A percentile compares a stretch with the other conserved stretches of the same genome.
These are phyloP conservation scores for Phaseolus coccineus DNA, from an alignment of 331 rosid species.

Conservation along the genomic window DNA sequence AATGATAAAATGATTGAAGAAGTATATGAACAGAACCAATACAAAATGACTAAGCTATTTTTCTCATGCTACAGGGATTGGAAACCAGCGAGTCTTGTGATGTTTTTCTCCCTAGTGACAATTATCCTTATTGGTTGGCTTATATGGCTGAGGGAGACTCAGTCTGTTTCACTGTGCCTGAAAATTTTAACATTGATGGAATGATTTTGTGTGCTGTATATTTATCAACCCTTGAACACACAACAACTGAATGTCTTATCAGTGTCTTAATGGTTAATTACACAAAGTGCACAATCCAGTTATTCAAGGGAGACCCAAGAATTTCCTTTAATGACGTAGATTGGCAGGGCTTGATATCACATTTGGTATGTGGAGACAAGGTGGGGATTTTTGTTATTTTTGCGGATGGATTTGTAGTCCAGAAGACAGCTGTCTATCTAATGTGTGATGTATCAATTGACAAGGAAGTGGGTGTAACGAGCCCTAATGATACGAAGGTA, in stretches of 20 bases:
- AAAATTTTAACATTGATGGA: neutral
- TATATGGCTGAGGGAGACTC: neutral
- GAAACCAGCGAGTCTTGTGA: neutral
- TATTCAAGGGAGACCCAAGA: neutral
- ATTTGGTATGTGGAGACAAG: slow-evolving; percentile 18
- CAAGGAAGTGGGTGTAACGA: neutral
- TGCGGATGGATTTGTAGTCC: neutral
- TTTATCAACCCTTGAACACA: neutral
- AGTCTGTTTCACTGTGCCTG: neutral
- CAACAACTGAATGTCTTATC: neutral
- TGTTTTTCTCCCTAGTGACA: neutral
- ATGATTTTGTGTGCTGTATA: slow-evolving; percentile 21
- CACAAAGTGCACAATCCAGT: slow-evolving; percentile 30
- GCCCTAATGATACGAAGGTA: too few species aligned
- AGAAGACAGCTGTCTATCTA: neutral
- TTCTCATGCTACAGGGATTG: slow-evolving; percentile 16
- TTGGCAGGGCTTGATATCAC: slow-evolving; percentile 3
- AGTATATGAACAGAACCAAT: neutral
- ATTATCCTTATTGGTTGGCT: slow-evolving; percentile 24
- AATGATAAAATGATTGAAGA: neutral
- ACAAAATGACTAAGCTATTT: neutral
- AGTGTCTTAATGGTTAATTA: slow-evolving; percentile 6
- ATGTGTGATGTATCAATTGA: neutral
- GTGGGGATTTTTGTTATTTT: slow-evolving; percentile 18
- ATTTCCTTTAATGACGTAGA: slow-evolving; percentile 15